Percentiles rank a stretch among this genome's conserved stretches.
Conservation (phyloP, 2,329 filamentous ascomycete species). For the Xenoacremonium recifei region DNA sequence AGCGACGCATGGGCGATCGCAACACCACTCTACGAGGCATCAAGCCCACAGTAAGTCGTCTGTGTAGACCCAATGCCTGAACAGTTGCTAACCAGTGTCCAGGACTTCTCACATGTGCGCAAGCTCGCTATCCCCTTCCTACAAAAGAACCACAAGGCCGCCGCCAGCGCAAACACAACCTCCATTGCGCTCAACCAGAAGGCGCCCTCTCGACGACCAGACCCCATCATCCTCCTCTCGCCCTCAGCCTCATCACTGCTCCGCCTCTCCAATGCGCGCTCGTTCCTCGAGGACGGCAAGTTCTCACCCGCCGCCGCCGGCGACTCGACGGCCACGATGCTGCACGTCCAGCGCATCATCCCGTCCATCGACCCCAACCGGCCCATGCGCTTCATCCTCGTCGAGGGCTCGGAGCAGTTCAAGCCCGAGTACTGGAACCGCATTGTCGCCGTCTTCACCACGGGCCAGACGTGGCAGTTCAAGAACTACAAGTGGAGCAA, state of each 20-base stretch:
- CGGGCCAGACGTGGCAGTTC: slow-evolving; percentile 97
- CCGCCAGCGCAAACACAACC: slow-evolving; percentile 37
- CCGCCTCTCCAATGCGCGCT: slow-evolving; percentile 92
- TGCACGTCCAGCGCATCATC: slow-evolving; percentile 79
- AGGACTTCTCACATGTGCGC: slow-evolving; percentile 94
- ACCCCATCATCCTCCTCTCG: slow-evolving; percentile 95
- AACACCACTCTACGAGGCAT: slow-evolving; percentile 85
- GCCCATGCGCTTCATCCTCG: slow-evolving; percentile 89
- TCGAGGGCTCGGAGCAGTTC: slow-evolving; percentile 91
- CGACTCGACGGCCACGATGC: slow-evolving; percentile 70
- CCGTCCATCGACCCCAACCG: slow-evolving; percentile 67
- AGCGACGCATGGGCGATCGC: slow-evolving; percentile 88
- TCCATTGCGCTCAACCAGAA: slow-evolving; percentile 55
- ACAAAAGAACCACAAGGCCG: slow-evolving; percentile 52
- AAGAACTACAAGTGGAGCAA: slow-evolving; percentile 96
- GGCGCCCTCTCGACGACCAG: slow-evolving; percentile 48
- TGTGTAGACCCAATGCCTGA: neutral
- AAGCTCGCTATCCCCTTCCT: slow-evolving; percentile 82
- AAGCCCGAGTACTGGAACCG: slow-evolving; percentile 97
- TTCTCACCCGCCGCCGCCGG: slow-evolving; percentile 76
- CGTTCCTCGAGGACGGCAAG: slow-evolving; percentile 82
- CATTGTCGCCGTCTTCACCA: slow-evolving; percentile 95
- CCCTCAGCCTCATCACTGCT: slow-evolving; percentile 93
- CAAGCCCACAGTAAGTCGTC: slow-evolving; percentile 73
- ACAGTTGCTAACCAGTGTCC: slow-evolving; percentile 5